Conservation (phyloP, 2,329 filamentous ascomycete species). For the Moelleriella libera region DNA sequence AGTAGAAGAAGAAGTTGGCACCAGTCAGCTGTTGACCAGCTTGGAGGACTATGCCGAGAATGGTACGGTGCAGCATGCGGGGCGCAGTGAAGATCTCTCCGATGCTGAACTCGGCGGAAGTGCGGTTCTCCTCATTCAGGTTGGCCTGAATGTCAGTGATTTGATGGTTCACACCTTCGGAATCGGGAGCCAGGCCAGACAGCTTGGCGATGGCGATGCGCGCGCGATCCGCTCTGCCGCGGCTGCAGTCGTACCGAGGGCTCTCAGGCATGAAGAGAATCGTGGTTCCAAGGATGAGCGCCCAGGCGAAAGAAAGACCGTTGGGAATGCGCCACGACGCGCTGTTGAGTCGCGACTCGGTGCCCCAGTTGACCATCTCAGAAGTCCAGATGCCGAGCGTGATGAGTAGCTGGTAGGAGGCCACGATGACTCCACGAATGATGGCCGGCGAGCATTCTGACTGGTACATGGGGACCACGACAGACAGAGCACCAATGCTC, state of each 20-base stretch:
- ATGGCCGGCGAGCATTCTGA: slow-evolving; percentile 50
- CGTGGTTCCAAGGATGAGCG: slow-evolving; percentile 32
- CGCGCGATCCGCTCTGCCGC: slow-evolving; percentile 31
- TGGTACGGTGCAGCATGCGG: slow-evolving; percentile 49
- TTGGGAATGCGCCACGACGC: slow-evolving; percentile 50
- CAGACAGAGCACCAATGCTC: slow-evolving; percentile 50
- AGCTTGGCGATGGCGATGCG: slow-evolving; percentile 32
- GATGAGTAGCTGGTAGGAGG: slow-evolving; percentile 55
- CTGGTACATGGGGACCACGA: slow-evolving; percentile 55
- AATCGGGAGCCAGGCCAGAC: slow-evolving; percentile 24
- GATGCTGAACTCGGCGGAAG: slow-evolving; percentile 31
- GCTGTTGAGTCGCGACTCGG: slow-evolving; percentile 27
- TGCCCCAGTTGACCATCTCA: slow-evolving; percentile 48
- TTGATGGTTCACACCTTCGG: slow-evolving; percentile 28
- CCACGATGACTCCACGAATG: slow-evolving; percentile 49
- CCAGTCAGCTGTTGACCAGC: slow-evolving; percentile 56
- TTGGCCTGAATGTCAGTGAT: slow-evolving; percentile 38
- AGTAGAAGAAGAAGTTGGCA: slow-evolving; percentile 56
- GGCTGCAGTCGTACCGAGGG: slow-evolving; percentile 35
- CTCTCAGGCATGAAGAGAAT: slow-evolving; percentile 41
- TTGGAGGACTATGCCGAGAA: slow-evolving; percentile 48
- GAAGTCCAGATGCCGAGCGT: slow-evolving; percentile 51
- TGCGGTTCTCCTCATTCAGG: slow-evolving; percentile 29
- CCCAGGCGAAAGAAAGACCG: slow-evolving; percentile 41
- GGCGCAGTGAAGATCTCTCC: slow-evolving; percentile 54